Percentiles rank a stretch among this genome's conserved stretches.
Evolutionary conservation across 345 rosid species (phyloP).

Genomic region (Gossypium thurberi): DNA sequence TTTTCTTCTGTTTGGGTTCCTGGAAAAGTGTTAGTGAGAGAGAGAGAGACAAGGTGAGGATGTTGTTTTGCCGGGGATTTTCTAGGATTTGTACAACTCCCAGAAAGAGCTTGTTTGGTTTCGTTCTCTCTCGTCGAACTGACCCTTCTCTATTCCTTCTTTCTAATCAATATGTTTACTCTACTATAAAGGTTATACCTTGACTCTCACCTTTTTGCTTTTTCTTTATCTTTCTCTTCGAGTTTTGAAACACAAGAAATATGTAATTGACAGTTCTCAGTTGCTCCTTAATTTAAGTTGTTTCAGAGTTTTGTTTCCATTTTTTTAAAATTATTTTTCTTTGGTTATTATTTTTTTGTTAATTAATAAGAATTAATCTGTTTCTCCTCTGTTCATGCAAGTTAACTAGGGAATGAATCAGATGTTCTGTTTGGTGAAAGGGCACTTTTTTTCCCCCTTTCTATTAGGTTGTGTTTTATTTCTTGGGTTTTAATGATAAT

Average conservation of each 20-base stretch:
- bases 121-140: constrained; percentile 26
- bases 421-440: background rate
- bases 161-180: constrained; percentile 16
- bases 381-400: background rate
- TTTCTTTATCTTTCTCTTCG: background rate
- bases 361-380: background rate
- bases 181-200: constrained; percentile 30
- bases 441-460: background rate
- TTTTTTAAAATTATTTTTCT: background rate
- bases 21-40: background rate
- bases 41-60: background rate
- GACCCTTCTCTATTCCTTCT: constrained; percentile 9
- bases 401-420: background rate
- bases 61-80: constrained; percentile 26
- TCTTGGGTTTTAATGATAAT: background rate
- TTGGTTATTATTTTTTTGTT: background rate
- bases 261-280: background rate
- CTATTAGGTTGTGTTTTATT: background rate
- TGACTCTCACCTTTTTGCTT: background rate
- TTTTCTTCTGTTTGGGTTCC: background rate
- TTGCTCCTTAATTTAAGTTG: background rate
- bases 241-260: background rate
- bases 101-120: constrained; percentile 25
- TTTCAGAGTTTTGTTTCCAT: background rate
- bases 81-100: constrained; percentile 30